phyloP scores from a whole-genome alignment of 345 rosid genomes.

The Ceriops decandra region DNA sequence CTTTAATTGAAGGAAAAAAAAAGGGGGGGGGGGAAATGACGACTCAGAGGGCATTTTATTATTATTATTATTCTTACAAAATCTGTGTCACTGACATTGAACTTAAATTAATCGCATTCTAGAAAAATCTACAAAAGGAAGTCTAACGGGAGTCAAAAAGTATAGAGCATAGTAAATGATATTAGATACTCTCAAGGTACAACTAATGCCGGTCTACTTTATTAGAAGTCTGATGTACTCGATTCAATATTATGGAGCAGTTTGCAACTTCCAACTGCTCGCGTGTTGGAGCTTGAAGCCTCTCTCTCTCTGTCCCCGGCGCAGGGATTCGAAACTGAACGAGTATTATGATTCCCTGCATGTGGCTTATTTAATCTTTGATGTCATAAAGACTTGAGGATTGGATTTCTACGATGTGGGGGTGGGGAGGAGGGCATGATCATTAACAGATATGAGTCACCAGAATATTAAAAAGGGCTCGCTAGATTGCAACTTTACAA shows the following conservation, averaged over 20 bases:
- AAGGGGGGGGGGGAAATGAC: neutral
- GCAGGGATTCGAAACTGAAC: neutral
- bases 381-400: slow-evolving; percentile 8
- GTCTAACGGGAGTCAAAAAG: no score
- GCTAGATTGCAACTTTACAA: no score
- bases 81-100: slow-evolving; percentile 12
- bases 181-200: no score
- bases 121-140: no score
- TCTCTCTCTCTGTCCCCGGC: slow-evolving; percentile 2
- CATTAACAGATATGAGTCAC: slow-evolving; percentile 13
- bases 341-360: neutral
- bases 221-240: no score
- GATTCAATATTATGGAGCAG: slow-evolving; percentile 2
- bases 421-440: slow-evolving; percentile 4
- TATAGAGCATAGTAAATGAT: no score
- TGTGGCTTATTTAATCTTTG: neutral
- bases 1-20: neutral
- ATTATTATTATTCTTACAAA: neutral
- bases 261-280: slow-evolving; percentile 49
- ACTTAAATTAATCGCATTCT: neutral
- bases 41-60: slow-evolving; percentile 2
- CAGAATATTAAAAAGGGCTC: neutral
- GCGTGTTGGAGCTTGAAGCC: slow-evolving; percentile 25
- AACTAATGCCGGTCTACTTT: no score
- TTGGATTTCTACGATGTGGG: slow-evolving; percentile 13